Conservation (phyloP, 2,329 filamentous ascomycete species). For the Diplocarpon mali region DNA sequence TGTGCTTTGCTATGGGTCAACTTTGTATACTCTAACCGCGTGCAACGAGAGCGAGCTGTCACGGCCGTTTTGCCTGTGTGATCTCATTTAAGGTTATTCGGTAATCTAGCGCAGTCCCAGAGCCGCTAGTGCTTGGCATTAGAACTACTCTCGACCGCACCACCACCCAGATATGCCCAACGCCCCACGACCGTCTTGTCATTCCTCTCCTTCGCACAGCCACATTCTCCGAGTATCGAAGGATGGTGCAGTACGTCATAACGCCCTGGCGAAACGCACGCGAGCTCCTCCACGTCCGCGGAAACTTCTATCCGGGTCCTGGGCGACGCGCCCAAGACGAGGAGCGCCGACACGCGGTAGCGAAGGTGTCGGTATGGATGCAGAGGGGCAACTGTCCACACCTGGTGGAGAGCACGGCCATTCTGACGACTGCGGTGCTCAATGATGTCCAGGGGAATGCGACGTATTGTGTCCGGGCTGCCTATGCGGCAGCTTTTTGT, state of each 20-base stretch:
- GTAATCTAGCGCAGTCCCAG: constrained; percentile 4
- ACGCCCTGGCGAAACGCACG: constrained; percentile 59
- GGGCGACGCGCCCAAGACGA: constrained; percentile 51
- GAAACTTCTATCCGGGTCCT: constrained; percentile 46
- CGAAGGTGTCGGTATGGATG: constrained; percentile 56
- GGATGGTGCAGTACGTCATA: constrained; percentile 60
- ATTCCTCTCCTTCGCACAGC: neutral
- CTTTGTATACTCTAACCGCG: too few relatives aligned
- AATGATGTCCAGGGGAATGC: constrained; percentile 39
- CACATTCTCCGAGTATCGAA: neutral
- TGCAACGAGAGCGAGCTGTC: neutral
- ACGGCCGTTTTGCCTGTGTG: neutral
- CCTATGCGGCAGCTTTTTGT: constrained; percentile 66
- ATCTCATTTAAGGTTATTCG: constrained; percentile 4
- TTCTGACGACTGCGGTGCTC: constrained; percentile 58
- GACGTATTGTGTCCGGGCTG: constrained; percentile 50
- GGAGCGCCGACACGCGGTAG: constrained; percentile 39
- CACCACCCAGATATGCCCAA: neutral
- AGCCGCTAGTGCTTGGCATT: neutral
- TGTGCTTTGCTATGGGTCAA: too few relatives aligned
- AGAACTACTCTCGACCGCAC: neutral
- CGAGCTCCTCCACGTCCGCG: constrained; percentile 55
- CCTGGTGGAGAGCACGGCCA: constrained; percentile 66
- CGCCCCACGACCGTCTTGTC: neutral
- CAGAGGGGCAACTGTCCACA: constrained; percentile 65